These are phyloP conservation scores for Magnolia kwangsiensis DNA, from an alignment of 164 flowering plant genomes.

Conservation along the genomic window DNA sequence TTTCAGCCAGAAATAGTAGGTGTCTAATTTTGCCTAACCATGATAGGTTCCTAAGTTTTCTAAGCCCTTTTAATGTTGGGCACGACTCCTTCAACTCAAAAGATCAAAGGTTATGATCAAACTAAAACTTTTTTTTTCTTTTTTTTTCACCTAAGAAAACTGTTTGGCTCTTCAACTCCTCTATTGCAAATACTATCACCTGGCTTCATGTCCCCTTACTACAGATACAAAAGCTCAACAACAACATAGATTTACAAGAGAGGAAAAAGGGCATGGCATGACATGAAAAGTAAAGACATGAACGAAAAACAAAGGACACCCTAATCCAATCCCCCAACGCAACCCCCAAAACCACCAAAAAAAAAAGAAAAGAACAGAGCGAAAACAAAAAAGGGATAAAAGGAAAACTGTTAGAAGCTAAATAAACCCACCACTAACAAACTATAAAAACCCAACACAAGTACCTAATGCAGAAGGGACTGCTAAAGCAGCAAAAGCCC, in stretches of 20 bases:
- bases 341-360: not conserved
- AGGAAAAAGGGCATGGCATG: not conserved
- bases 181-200: not conserved
- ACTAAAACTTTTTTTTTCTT: no score
- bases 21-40: no score
- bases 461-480: not conserved
- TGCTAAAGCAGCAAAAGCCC: not conserved
- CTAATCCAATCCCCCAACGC: not conserved
- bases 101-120: no score
- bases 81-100: no score
- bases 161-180: not conserved
- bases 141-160: not conserved
- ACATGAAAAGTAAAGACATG: not conserved
- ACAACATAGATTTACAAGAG: not conserved
- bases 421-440: not conserved
- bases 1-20: no score
- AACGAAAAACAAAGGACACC: not conserved
- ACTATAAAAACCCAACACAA: not conserved
- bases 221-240: not conserved
- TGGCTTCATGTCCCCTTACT: not conserved
- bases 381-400: not conserved
- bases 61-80: no score
- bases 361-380: not conserved
- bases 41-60: no score
- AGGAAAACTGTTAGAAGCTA: slow-evolving; percentile 4